Conservation (phyloP, 176 grass and related monocot genomes). For the Coix lacrymajobi region DNA sequence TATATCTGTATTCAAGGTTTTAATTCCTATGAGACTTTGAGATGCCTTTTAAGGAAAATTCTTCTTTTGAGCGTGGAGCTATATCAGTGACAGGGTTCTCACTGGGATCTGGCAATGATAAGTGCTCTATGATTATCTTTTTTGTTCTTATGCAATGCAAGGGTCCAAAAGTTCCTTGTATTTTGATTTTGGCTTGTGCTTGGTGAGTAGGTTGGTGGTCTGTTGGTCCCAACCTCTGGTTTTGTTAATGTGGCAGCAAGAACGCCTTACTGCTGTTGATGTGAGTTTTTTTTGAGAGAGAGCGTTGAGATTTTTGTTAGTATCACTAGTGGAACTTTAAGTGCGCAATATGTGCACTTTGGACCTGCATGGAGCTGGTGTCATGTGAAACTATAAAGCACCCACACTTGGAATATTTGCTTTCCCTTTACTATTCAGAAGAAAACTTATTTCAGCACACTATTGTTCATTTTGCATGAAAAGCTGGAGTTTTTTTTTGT, state of each 20-base stretch:
- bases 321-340: background rate
- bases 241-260: background rate
- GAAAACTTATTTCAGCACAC: too few species aligned
- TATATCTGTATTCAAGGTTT: background rate
- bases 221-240: background rate
- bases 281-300: background rate
- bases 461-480: slow-evolving; percentile 10
- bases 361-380: background rate
- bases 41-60: background rate
- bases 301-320: background rate
- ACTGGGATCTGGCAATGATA: background rate
- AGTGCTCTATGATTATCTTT: background rate
- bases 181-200: background rate
- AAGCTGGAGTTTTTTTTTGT: background rate
- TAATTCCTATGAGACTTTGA: background rate
- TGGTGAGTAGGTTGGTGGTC: background rate
- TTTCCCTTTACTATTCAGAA: background rate
- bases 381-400: background rate
- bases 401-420: background rate
- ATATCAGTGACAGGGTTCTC: background rate
- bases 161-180: background rate
- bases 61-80: background rate
- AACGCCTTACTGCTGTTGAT: slow-evolving; percentile 13
- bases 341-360: background rate
- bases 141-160: background rate